phyloP scores from a whole-genome alignment of 2,329 filamentous ascomycete genomes.

The Chaetomium sp. region DNA sequence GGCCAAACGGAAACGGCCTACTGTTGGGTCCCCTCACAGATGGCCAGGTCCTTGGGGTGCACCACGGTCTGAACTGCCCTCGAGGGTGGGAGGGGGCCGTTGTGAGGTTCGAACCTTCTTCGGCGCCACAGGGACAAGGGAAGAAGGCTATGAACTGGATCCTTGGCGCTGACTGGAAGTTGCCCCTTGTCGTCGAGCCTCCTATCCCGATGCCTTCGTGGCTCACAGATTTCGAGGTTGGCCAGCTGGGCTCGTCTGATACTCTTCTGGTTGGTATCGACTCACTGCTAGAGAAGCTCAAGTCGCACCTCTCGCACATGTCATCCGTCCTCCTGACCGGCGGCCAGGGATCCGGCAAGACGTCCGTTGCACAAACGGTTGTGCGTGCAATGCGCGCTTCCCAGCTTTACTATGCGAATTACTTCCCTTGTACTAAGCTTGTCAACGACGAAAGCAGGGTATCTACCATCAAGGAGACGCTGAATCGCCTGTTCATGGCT shows the following conservation, averaged over 20 bases:
- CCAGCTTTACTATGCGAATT: conserved; percentile 77
- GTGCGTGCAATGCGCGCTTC: conserved; percentile 72
- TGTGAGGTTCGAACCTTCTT: conserved; percentile 71
- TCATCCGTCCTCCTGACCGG: conserved; percentile 91
- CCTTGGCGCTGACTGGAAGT: conserved; percentile 72
- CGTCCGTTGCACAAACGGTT: conserved; percentile 73
- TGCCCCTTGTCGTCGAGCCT: conserved; percentile 73
- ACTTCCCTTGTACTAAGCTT: conserved; percentile 83
- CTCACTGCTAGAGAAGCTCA: conserved; percentile 68
- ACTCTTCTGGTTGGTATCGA: conserved; percentile 84
- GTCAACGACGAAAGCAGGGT: conserved; percentile 90
- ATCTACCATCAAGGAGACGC: conserved; percentile 85
- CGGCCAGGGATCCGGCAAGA: conserved; percentile 88
- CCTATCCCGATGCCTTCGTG: conserved; percentile 68
- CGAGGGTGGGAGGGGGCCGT: conserved; percentile 82
- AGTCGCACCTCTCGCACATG: conserved; percentile 76
- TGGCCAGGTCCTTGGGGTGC: conserved; percentile 71
- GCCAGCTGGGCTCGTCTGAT: conserved; percentile 51
- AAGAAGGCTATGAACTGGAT: conserved; percentile 68
- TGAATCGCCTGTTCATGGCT: conserved; percentile 81
- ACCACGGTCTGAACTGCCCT: conserved; percentile 55
- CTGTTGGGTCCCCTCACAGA: conserved; percentile 86
- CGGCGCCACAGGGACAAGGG: conserved; percentile 43
- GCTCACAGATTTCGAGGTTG: conserved; percentile 56
- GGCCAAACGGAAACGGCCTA: conserved; percentile 62